Conservation (phyloP, 495 filamentous ascomycete genomes). For the Penicillium crystallinum region DNA sequence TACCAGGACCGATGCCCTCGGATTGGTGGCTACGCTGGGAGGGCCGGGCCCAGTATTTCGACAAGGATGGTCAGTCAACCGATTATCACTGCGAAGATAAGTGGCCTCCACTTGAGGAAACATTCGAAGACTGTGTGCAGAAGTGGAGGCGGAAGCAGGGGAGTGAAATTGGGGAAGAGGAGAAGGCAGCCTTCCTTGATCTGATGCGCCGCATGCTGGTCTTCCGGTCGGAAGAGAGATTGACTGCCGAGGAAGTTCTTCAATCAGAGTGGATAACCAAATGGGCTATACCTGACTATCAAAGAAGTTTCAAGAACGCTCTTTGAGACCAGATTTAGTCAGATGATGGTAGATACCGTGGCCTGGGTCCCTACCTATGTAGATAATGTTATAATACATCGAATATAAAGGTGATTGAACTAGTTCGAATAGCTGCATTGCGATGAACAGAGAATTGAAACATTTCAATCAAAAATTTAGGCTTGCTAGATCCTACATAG, state of each 20-base stretch:
- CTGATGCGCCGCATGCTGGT: constrained; percentile 29
- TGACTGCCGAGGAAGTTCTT: constrained; percentile 18
- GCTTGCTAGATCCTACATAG: too few species aligned
- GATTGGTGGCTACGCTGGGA: constrained; percentile 31
- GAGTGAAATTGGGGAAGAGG: constrained; percentile 14
- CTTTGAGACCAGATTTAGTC: neutral
- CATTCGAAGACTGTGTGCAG: constrained; percentile 28
- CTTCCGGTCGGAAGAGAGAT: constrained; percentile 20
- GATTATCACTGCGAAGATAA: constrained; percentile 9
- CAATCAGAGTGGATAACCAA: constrained; percentile 28
- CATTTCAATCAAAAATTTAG: too few species aligned
- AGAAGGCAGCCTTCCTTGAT: constrained; percentile 25
- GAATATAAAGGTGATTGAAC: too few species aligned
- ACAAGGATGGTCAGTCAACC: constrained; percentile 19
- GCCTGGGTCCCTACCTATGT: too few species aligned
- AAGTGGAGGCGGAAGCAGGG: constrained; percentile 19
- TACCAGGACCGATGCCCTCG: constrained; percentile 27
- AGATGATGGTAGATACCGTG: too few species aligned
- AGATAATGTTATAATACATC: too few species aligned
- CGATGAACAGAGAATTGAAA: too few species aligned
- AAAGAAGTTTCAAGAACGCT: neutral
- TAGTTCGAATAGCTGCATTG: too few species aligned
- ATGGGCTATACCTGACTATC: constrained; percentile 18
- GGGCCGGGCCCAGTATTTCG: constrained; percentile 19
- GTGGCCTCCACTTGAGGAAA: constrained; percentile 23